Base-by-base conservation (phyloP, 2,329 filamentous ascomycete genomes). In the Arachnomyces sp. region DNA sequence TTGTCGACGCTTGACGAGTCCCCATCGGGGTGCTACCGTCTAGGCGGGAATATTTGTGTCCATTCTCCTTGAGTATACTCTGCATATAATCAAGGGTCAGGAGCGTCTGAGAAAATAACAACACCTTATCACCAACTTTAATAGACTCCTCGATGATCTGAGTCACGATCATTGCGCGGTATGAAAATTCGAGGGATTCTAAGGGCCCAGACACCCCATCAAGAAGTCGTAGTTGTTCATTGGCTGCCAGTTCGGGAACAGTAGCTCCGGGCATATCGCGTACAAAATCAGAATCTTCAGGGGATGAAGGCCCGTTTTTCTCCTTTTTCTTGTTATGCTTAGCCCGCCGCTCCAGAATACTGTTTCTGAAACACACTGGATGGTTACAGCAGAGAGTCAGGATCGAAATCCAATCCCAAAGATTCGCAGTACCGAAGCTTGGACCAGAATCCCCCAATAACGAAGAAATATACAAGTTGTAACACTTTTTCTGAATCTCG, bases 31-130 rank as follows among this genome's bases (percentile, higher is more conserved):
- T 82, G 0, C 51, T 61, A 2, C 89, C 87, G 59, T 93, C 84
- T 1, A 95, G 72, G 15, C 83, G 75, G 6, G 58, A 58, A 6
- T 65, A 73, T 1, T 42, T 55, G 21, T 75, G 66, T 2, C 66
- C 57, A 42, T 74, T 69, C 14, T 52, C 52, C 4, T 56, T 60
- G 30, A 87, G 72, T 14, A 84, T 59, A 0, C 63, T 49, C 37
- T 80, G 72, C 1, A 95, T 67, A 49, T 81, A 90, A 50, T 88
- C 56, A 4, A 95, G 66, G 0, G 83, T 84, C 0, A 68, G 64
- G 8, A 87, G 68, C 11, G 79, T 84, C 39, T 87, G 82, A 0
- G 83, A 85, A 53, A 95, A 95, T 0, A 95, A 66, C 1, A 95
- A 70, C 1, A 88, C 75, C 53, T 88, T 88, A 58, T 95, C 89